Conservation (phyloP, 164 flowering plant genomes). For the Tetrastigma voinierianum region DNA sequence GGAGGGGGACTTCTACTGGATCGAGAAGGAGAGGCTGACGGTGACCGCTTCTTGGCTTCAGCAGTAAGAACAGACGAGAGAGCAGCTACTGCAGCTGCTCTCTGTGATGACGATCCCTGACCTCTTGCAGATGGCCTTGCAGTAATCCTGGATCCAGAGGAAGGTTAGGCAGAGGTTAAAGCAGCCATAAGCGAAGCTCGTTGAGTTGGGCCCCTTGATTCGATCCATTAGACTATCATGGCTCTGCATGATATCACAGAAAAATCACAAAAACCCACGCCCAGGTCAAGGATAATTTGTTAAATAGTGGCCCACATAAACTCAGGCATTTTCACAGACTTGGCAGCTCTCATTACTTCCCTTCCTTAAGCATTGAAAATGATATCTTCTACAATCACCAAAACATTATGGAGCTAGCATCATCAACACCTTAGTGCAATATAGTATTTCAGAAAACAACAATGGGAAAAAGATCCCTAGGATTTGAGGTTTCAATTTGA, state of each 20-base stretch:
- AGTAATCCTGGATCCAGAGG: constrained; percentile 44
- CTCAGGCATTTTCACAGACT: not conserved
- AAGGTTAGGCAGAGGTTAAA: constrained; percentile 71
- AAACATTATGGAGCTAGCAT: no score
- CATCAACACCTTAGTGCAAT: no score
- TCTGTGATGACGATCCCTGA: constrained; percentile 68
- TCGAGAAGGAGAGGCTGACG: constrained; percentile 56
- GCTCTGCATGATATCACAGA: constrained; percentile 19
- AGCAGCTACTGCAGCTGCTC: constrained; percentile 99
- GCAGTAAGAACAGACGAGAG: constrained; percentile 85
- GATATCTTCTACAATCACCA: no score
- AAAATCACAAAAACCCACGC: constrained; percentile 2
- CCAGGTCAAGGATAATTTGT: not conserved
- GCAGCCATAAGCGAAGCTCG: constrained; percentile 97
- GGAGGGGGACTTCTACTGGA: constrained; percentile 41
- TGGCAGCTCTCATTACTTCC: not conserved
- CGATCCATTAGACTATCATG: constrained; percentile 66
- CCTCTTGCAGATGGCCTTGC: constrained; percentile 35
- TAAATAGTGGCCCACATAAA: not conserved
- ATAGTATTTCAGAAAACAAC: no score
- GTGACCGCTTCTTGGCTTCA: constrained; percentile 57
- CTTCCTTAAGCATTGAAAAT: no score
- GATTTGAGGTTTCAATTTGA: no score
- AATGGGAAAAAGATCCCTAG: no score
- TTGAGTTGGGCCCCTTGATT: constrained; percentile 90